phyloP scores from a whole-genome alignment of 768 basidiomycete species.

The Hypholoma fasciculare region DNA sequence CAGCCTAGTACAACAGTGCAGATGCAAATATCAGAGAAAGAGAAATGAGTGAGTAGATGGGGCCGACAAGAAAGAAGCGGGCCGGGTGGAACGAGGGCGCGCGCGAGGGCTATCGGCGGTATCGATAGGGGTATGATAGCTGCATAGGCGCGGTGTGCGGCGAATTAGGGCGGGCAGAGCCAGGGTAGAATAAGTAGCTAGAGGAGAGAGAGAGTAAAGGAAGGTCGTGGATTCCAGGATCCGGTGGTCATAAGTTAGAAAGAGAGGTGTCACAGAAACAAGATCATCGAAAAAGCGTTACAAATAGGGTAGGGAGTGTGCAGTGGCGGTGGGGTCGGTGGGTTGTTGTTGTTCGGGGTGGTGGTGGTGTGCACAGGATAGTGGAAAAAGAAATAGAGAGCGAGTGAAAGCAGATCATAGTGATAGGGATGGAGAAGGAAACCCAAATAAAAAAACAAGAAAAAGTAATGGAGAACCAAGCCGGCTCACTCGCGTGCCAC shows the following conservation, averaged over 20 bases:
- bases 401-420: constrained; percentile 9
- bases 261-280: constrained; percentile 14
- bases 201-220: not conserved
- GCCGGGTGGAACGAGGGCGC: not conserved
- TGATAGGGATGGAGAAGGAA: constrained; percentile 7
- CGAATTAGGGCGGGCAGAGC: constrained; percentile 2
- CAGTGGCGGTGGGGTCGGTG: not conserved
- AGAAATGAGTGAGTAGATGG: constrained; percentile 8
- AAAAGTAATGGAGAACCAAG: constrained; percentile 4
- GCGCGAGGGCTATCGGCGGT: not conserved
- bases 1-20: constrained; percentile 17
- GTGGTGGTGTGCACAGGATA: constrained; percentile 10
- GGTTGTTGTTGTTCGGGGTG: not conserved
- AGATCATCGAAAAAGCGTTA: constrained; percentile 11
- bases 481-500: constrained; percentile 62
- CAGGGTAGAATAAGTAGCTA: not conserved
- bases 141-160: not conserved
- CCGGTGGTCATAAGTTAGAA: not conserved
- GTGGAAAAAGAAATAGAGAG: constrained; percentile 5
- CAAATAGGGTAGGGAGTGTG: constrained; percentile 10
- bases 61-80: constrained; percentile 1
- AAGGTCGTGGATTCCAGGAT: not conserved
- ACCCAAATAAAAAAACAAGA: not conserved
- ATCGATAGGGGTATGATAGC: constrained; percentile 1
- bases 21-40: constrained; percentile 10